Base-by-base conservation (phyloP, 1,284 basidiomycete genomes). In the Microbotryum scabiosae region DNA sequence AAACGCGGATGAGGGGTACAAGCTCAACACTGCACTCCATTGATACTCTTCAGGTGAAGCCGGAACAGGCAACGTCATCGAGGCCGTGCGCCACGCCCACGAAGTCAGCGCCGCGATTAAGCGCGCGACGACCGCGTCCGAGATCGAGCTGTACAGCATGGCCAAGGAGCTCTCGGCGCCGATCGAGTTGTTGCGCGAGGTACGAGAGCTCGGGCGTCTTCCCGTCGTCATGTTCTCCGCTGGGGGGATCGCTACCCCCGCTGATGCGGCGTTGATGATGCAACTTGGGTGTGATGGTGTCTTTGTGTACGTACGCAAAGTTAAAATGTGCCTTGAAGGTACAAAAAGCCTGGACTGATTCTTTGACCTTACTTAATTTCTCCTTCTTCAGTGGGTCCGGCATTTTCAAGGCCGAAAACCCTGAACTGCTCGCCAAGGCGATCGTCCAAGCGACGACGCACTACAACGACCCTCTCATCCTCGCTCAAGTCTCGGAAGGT, bases 181-280 rank as follows among this genome's bases (percentile, higher is more conserved):
- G n/a, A 96, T 89, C 80, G 93, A 98, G 76, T 80, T 99, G 25
- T 80, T 99, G 67, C 97, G 97, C 79, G 94, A 98, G 79, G 90
- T 90, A 1, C 92, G 94, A 14, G 82, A 92, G 55, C 79, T 96
- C 69, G 96, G 97, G 79, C 83, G 88, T 58, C 81, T 99, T 51
- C 93, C 94, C 2, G 93, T 97, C 21, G 96, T 82, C 64, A 78
- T 78, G 72, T 76, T 78, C 67, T 75, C 76, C 26, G 72, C 94
- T 54, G 94, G 94, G 64, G 94, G 94, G 67, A 84, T 98, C 61
- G 93, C 96, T 54, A 97, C 94, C 6, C 94, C 94, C 53, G 92
- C 92, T 67, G 94, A 99, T 75, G 96, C 94, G 25, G 96, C 96
- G 4, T 78, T 99, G 67, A 97, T 98, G 94, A 98, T 98, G 94